A percentile compares a stretch with the other conserved stretches of the same genome.
These are phyloP conservation scores for Arthrobotrys entomopaga DNA, from an alignment of 2,329 filamentous ascomycete species.

Conservation along the genomic window DNA sequence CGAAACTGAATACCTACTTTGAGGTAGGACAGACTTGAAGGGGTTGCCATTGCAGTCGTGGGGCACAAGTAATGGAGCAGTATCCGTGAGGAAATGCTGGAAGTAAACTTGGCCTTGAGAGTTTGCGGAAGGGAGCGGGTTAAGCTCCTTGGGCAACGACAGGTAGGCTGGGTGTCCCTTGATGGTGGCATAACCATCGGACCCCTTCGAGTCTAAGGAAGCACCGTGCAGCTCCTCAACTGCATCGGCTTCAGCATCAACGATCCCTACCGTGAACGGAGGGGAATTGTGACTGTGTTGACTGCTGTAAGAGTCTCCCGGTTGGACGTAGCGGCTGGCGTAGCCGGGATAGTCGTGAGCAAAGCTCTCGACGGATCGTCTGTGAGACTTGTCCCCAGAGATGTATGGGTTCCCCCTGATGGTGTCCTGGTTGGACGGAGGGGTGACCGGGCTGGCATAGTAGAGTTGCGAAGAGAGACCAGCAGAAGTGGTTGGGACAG, in stretches of 20 bases:
- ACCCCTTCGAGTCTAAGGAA: conserved; percentile 48
- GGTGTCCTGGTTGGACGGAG: conserved; percentile 47
- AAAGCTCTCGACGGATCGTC: conserved; percentile 51
- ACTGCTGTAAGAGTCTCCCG: conserved; percentile 59
- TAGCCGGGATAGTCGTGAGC: conserved; percentile 48
- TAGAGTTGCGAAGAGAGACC: conserved; percentile 34
- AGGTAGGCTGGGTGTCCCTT: conserved; percentile 57
- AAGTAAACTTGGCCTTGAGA: conserved; percentile 83
- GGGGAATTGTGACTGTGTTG: conserved; percentile 60
- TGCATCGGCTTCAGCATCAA: conserved; percentile 50
- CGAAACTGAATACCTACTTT: conserved; percentile 66
- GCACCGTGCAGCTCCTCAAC: conserved; percentile 53
- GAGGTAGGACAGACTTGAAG: conserved; percentile 71
- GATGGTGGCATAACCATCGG: conserved; percentile 46
- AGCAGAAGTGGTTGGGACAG: conserved; percentile 38
- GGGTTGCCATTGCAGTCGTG: conserved; percentile 72
- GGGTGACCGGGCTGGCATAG: conserved; percentile 45
- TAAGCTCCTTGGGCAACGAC: conserved; percentile 69
- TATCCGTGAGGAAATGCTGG: conserved; percentile 80
- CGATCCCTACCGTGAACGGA: conserved; percentile 34
- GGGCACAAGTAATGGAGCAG: conserved; percentile 73
- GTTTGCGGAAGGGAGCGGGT: conserved; percentile 72
- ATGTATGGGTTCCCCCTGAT: conserved; percentile 54
- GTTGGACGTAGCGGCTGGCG: conserved; percentile 34
- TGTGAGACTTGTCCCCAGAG: conserved; percentile 45